Conservation (phyloP, 78 protist species). For the Reticulomyxa filosa region DNA sequence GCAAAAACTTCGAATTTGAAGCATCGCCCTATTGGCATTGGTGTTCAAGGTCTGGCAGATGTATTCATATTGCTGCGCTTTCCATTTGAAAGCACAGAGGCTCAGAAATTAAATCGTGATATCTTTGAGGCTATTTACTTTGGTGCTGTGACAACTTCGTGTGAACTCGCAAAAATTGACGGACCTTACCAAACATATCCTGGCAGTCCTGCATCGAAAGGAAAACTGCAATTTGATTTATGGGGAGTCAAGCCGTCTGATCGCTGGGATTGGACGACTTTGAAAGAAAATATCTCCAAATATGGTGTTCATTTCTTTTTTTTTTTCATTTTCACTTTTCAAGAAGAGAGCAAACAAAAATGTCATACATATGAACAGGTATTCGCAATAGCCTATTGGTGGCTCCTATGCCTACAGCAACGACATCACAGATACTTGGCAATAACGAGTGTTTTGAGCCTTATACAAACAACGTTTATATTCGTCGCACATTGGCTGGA, state of each 20-base stretch:
- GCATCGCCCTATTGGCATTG: slow-evolving; percentile 91
- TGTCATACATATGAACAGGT: too few species aligned
- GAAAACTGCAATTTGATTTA: slow-evolving; percentile 79
- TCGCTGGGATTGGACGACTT: slow-evolving; percentile 16
- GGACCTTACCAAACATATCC: slow-evolving; percentile 52
- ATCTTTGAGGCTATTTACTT: slow-evolving; percentile 92
- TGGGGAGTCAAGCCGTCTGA: slow-evolving; percentile 69
- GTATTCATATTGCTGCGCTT: slow-evolving; percentile 58
- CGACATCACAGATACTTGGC: slow-evolving; percentile 91
- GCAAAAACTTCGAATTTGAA: slow-evolving; percentile 61
- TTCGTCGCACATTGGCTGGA: slow-evolving; percentile 83
- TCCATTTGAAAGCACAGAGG: slow-evolving; percentile 76
- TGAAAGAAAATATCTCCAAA: not conserved
- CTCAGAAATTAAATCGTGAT: slow-evolving; percentile 57
- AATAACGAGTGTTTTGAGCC: slow-evolving; percentile 96
- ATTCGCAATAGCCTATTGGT: slow-evolving; percentile 78
- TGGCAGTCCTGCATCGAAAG: slow-evolving; percentile 69
- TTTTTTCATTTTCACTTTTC: too few species aligned
- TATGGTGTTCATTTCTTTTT: too few species aligned
- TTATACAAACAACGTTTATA: slow-evolving; percentile 83
- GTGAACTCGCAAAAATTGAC: slow-evolving; percentile 24
- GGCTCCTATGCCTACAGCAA: slow-evolving; percentile 98
- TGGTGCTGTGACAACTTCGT: slow-evolving; percentile 23
- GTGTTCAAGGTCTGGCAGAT: slow-evolving; percentile 84
- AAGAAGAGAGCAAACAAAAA: too few species aligned